Evolutionary conservation across 2,329 filamentous ascomycete species (phyloP), one percentile per base, ranked within the genome.

Genomic region (Bipolaris sorokiniana): DNA sequence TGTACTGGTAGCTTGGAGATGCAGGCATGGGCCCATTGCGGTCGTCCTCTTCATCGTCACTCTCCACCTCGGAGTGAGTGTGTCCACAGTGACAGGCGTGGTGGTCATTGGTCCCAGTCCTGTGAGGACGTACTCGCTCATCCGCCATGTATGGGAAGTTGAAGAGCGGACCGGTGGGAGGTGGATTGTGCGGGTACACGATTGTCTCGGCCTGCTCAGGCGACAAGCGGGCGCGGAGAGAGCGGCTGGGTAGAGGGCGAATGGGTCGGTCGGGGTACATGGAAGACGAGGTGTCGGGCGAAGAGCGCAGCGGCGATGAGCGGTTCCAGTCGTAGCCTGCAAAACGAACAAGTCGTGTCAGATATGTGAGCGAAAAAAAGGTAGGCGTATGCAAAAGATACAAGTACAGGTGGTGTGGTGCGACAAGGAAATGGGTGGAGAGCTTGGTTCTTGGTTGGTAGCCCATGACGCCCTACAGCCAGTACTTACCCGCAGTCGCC

Each of bases 191-290:
- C 7, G 94, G 93, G 68, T 92, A 97, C 66, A 88, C 84, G 68
- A 97, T 95, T 28, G 89, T 86, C 51, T 90, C 88, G 54, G 90
- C 92, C 68, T 90, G 88, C 75, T 96, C 91, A 58, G 91, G 89
- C 31, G 94, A 93, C 50, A 99, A 83, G 54, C 91, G 88, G 74
- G 95, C 92, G 69, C 93, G 91, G 52, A 99, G 84, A 63, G 91
- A 89, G 70, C 92, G 90, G 79, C 91, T 95, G 41, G 95, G 95
- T 59, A 99, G 81, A 54, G 95, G 95, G 73, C 92, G 89, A 75
- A 99, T 99, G 59, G 94, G 90, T 77, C 95, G 89, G 74, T 96
- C 91, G 65, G 92, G 92, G 75, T 91, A 96, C 70, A 91, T 83
- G 58, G 90, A 87, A 58, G 92, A 95, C 63, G 88, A 84, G 57